Base-by-base conservation (phyloP, 2,329 filamentous ascomycete species). In the Colletotrichum gloeosporioides region DNA sequence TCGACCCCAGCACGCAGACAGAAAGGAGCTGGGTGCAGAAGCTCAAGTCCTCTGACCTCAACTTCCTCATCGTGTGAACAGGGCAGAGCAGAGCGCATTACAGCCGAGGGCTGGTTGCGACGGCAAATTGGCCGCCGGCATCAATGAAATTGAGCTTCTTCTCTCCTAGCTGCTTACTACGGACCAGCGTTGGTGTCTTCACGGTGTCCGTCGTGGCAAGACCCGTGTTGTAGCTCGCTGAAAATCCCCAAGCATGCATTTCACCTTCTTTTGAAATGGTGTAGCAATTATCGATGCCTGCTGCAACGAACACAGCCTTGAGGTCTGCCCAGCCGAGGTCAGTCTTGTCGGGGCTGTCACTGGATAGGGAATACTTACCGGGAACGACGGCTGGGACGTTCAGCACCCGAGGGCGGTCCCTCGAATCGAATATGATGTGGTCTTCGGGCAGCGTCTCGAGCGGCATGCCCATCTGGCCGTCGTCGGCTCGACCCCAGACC, bases 351-450 rank as follows among this genome's bases (percentile, higher is more conserved):
- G 7, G 7, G 4, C 10, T 3, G 10, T 1, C 2, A 10, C 25
- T 7, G 16, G 25, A 9, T 8, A 8, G 13, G 9, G 29, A 4
- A 3, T n/a, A 76, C 79, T 74, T 75, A 82, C 81, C 68, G 18
- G 80, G 78, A 6, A 83, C 72, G 7, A 78, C 61, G 12, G 84
- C 86, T 10, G 82, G 81, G 32, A 78, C 62, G 1, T 89, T 89
- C 7, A 96, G 86, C 75, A 95, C 95, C 72, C 94, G 91, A 10
- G 93, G 89, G 57, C 89, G 89, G 64, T 88, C 90, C 76, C 90
- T 88, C 77, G 92, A 89, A 79, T 95, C 93, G 72, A 90, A 90
- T 78, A 93, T 91, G 67, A 94, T 84, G 34, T 90, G 86, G 1
- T 92, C 89, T 75, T 85, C 80, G 16, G 82, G 81, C 22, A 87